Base-by-base conservation (phyloP, 2,329 filamentous ascomycete genomes). In the Samsoniella hepiali region DNA sequence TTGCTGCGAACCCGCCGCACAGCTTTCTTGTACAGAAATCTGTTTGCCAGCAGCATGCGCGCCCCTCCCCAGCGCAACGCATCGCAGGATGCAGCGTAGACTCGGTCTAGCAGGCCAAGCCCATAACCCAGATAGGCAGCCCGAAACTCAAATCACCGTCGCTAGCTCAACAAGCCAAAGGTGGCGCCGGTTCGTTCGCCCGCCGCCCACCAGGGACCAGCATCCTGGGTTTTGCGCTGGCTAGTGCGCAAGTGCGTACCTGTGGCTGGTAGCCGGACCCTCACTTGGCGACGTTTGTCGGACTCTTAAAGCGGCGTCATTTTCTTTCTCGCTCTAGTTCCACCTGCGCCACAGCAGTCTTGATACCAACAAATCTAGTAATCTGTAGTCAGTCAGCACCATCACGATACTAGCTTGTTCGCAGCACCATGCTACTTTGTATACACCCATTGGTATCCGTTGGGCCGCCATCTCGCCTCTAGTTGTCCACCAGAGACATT, bases 251-350 rank as follows among this genome's bases (percentile, higher is more conserved):
- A 50, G 31, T 10, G 31, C 40, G 38, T 32, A 27, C 13, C 38
- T 45, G 56, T 58, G 44, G 32, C 32, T 27, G 32, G 49, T 51
- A 29, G 31, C 11, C 17, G 27, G 40, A 47, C 29, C 17, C 9
- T 58, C 40, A 58, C 29, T 29, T 55, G 3, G 44, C 44, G 56
- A 50, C 47, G 3, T 58, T 49, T 15, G 15, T 58, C 32, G 44
- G 22, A 15, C 5, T 34, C 32, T 51, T 32, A 59, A 59, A 59
- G 57, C 57, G 57, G 57, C 57, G 45, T 27, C 57, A 51, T n/a
- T 47, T 51, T 58, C 7, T 2, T 38, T 29, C 11, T 27, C 17
- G 2, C 31, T 10, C 13, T 31, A 3, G 55, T 10, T 8, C 15
- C 8, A 38, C 54, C 13, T 45, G 31, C 57, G 34, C 45, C 57